A percentile compares a stretch with the other conserved stretches of the same genome.
phyloP scores from a whole-genome alignment of 129 eudicot genomes.

The Tagetes erecta region DNA sequence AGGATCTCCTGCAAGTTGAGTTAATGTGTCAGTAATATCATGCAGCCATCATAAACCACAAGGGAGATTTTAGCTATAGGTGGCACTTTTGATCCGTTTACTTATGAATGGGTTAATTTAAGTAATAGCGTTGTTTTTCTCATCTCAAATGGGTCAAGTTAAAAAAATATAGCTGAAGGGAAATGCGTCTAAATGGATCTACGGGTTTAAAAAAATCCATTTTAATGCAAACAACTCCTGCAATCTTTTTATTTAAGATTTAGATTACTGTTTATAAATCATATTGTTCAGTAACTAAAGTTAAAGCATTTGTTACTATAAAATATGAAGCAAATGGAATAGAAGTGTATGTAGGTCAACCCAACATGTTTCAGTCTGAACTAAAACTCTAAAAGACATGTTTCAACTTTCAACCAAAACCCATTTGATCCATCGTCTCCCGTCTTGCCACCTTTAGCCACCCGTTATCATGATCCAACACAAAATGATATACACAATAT shows the following conservation, averaged over 20 bases:
- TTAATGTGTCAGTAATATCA: slow-evolving; percentile 23
- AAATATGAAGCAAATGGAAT: neutral
- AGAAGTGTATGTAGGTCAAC: neutral
- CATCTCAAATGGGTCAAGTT: neutral
- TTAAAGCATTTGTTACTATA: neutral
- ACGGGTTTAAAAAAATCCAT: neutral
- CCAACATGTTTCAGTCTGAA: neutral
- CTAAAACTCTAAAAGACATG: neutral
- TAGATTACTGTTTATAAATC: neutral
- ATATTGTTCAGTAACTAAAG: neutral
- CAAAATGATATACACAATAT: slow-evolving; percentile 14
- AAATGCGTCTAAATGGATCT: neutral
- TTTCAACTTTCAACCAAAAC: neutral
- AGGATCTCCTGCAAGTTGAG: slow-evolving; percentile 63
- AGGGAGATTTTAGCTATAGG: neutral
- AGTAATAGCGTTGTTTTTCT: neutral
- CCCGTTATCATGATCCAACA: slow-evolving; percentile 6
- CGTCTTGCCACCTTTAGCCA: slow-evolving; percentile 10
- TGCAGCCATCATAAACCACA: slow-evolving; percentile 23
- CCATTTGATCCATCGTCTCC: neutral
- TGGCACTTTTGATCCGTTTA: neutral
- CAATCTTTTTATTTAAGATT: neutral
- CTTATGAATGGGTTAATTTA: neutral
- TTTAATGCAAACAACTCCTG: neutral
- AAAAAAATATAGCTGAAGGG: neutral